Evolutionary conservation across 805 yeast genomes (phyloP), one percentile per base, ranked within the genome.

Genomic region (Metschnikowia gelsemii): DNA sequence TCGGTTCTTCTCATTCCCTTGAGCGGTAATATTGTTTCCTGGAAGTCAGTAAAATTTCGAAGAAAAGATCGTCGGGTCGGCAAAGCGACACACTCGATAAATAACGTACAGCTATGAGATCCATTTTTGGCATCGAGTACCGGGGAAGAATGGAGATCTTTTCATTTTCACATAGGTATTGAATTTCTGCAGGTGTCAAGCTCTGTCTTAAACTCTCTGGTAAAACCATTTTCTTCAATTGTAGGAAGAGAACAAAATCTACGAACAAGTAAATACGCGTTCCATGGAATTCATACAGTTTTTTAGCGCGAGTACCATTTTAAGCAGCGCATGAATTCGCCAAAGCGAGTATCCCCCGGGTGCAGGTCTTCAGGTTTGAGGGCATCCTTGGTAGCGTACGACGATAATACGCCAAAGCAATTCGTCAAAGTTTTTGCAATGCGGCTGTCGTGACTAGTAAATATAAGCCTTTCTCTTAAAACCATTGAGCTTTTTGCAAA

Each of bases 91-190:
- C n/a, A 8, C 27, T 24, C 9, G 18, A 34, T 40, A 7, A 8
- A 14, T 26, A 20, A 68, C 75, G 33, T 70, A 75, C 78, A 3
- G 90, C 87, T 33, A 84, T 80, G 32, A 86, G 68, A 32, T 75
- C 77, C 14, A 82, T 63, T n/a, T 80, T 71, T 25, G 77, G 78
- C 78, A 84, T 73, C 2, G 82, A 64, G 56, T 82, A 85, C 44
- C 93, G 72, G 4, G 97, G 96, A n/a, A 89, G 71, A 8, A 90
- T 82, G 18, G 80, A 75, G 6, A 89, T 73, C 3, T 60, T 63
- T 43, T 84, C 88, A 59, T 85, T 87, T 57, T 93, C 97, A 2
- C 95, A 93, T 20, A 88, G 67, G 54, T 87, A 93, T 51, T 80
- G 85, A 31, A 90, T 70, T 59, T 91, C 98, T 13, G 81, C 71